phyloP scores from a whole-genome alignment of 2,329 filamentous ascomycete genomes.

The Bisporella sp. region DNA sequence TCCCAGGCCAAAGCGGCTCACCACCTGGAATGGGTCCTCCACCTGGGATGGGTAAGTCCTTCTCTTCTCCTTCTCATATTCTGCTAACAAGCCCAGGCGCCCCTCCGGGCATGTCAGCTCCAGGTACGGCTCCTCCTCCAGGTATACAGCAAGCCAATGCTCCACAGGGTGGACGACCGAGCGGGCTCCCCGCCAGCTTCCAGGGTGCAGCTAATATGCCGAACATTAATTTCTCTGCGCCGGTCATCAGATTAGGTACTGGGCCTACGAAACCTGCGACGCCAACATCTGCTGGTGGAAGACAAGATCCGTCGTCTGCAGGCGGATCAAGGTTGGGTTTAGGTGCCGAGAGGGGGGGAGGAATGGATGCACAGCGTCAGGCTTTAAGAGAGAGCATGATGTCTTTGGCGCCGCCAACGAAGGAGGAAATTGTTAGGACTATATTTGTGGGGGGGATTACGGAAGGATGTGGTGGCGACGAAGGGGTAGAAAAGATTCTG shows the following conservation, averaged over 20 bases:
- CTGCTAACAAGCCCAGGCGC: slow-evolving; percentile 43
- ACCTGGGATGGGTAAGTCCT: slow-evolving; percentile 69
- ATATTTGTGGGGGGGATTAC: slow-evolving; percentile 86
- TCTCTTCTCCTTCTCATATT: slow-evolving; percentile 3
- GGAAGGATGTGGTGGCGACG: slow-evolving; percentile 68
- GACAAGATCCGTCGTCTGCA: slow-evolving; percentile 37
- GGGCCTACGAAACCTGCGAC: slow-evolving; percentile 56
- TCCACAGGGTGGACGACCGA: slow-evolving; percentile 72
- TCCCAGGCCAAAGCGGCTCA: slow-evolving; percentile 49
- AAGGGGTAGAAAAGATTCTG: slow-evolving; percentile 72
- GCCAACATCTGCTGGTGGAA: slow-evolving; percentile 29
- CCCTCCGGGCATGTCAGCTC: slow-evolving; percentile 75
- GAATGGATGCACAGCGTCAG: slow-evolving; percentile 59
- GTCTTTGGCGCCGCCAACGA: slow-evolving; percentile 71
- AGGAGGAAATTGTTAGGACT: slow-evolving; percentile 86
- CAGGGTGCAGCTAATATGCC: slow-evolving; percentile 87
- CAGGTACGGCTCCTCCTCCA: slow-evolving; percentile 72
- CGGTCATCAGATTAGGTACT: slow-evolving; percentile 88
- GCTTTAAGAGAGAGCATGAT: slow-evolving; percentile 62
- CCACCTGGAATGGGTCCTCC: slow-evolving; percentile 68
- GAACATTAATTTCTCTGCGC: slow-evolving; percentile 96
- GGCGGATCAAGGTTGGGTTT: slow-evolving; percentile 30
- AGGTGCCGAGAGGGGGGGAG: slow-evolving; percentile 30
- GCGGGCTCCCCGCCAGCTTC: slow-evolving; percentile 74
- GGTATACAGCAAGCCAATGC: slow-evolving; percentile 70